Conservation (phyloP, 495 filamentous ascomycete species). For the Rostrohypoxylon terebratum region DNA sequence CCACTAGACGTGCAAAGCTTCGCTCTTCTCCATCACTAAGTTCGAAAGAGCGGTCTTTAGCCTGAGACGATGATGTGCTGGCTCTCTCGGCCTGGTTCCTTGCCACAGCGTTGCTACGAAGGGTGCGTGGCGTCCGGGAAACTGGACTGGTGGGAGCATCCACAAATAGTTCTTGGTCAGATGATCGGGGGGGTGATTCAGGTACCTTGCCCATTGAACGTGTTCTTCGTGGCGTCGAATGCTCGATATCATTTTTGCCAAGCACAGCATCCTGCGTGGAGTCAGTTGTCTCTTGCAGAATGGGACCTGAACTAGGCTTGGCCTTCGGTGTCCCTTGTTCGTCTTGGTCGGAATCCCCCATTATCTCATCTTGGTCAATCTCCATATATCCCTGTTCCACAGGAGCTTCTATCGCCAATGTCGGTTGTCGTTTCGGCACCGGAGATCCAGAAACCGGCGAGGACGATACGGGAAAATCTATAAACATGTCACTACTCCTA, state of each 20-base stretch:
- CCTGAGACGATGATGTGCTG: background rate
- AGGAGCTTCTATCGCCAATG: conserved; percentile 23
- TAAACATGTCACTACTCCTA: conserved; percentile 53
- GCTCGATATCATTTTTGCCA: background rate
- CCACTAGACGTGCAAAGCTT: conserved; percentile 58
- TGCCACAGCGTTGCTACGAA: conserved; percentile 24
- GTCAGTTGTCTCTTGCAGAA: background rate
- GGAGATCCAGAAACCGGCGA: conserved; percentile 62
- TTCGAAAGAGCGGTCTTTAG: conserved; percentile 53
- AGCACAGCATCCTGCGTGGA: background rate
- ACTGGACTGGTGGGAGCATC: conserved; percentile 60
- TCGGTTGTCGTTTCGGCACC: conserved; percentile 30
- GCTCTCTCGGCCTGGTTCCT: background rate
- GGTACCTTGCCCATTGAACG: conserved; percentile 26
- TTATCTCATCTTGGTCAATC: conserved; percentile 26
- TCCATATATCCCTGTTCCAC: conserved; percentile 27
- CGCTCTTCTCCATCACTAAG: conserved; percentile 60
- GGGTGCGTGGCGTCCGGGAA: conserved; percentile 5
- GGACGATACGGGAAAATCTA: conserved; percentile 60
- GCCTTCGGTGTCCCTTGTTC: conserved; percentile 12
- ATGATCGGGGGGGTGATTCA: conserved; percentile 53
- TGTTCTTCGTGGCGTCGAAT: conserved; percentile 13
- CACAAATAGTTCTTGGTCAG: conserved; percentile 56
- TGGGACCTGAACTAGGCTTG: background rate
- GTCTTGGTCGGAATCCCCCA: conserved; percentile 20